Evolutionary conservation across 2,329 filamentous ascomycete genomes (phyloP).

Genomic region (Alternaria arborescens): DNA sequence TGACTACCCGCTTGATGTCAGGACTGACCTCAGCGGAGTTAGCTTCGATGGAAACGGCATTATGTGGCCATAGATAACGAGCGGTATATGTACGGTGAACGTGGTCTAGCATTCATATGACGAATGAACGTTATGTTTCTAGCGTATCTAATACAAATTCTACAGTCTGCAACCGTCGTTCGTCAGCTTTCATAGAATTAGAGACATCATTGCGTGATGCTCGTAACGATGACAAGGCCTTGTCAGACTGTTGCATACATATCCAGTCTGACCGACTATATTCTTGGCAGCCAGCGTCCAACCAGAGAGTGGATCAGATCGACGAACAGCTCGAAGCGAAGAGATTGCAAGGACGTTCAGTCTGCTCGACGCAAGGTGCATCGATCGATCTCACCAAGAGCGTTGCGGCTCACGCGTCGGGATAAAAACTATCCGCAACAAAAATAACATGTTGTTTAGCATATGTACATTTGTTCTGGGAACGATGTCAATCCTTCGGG

Average conservation of each 20-base stretch:
- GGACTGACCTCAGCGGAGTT: slow-evolving; percentile 37
- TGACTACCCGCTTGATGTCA: slow-evolving; percentile 49
- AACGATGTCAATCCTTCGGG: not conserved
- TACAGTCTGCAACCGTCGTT: not conserved
- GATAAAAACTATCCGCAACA: not conserved
- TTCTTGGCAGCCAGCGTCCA: not conserved
- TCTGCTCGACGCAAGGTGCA: not conserved
- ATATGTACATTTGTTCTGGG: not conserved
- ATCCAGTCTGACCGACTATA: not conserved
- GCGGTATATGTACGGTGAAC: not conserved
- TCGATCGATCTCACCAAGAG: not conserved
- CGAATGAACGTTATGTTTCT: not conserved
- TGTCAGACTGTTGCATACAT: not conserved
- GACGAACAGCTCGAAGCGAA: not conserved
- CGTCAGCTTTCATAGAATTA: not conserved
- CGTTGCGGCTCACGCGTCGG: not conserved
- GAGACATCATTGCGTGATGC: not conserved
- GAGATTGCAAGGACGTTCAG: not conserved
- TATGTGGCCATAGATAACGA: slow-evolving; percentile 35
- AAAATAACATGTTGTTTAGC: not conserved
- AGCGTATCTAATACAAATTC: not conserved
- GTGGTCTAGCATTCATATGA: not conserved
- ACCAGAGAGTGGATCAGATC: not conserved
- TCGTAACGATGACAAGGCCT: not conserved
- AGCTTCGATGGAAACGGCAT: slow-evolving; percentile 32